phyloP scores from a whole-genome alignment of 2,329 filamentous ascomycete species.

The Hypoxylon sp. region DNA sequence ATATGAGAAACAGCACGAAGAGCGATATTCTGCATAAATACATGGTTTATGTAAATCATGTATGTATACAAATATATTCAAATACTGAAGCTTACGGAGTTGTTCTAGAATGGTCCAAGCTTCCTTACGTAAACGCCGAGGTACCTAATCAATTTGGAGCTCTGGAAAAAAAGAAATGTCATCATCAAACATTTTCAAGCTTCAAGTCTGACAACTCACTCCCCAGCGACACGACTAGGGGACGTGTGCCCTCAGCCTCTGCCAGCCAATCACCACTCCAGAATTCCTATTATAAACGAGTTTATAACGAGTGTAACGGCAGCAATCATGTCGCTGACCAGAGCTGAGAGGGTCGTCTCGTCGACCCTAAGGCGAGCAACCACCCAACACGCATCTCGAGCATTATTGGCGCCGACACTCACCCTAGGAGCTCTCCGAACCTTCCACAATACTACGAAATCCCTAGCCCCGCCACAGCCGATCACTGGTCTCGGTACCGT shows the following conservation, averaged over 20 bases:
- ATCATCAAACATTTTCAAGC: slow-evolving; percentile 19
- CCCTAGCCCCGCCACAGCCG: slow-evolving; percentile 37
- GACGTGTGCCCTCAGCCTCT: slow-evolving; percentile 15
- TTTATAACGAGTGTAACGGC: slow-evolving; percentile 8
- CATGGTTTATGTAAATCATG: neutral
- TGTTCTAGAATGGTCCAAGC: slow-evolving; percentile 1
- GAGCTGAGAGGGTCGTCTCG: slow-evolving; percentile 47
- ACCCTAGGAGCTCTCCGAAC: slow-evolving; percentile 35
- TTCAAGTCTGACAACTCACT: no score
- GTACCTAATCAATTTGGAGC: neutral
- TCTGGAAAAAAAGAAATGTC: slow-evolving; percentile 26
- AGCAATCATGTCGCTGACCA: slow-evolving; percentile 49
- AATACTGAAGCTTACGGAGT: neutral
- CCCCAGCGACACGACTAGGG: slow-evolving; percentile 6
- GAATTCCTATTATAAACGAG: neutral
- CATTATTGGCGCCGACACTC: slow-evolving; percentile 36
- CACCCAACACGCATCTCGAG: slow-evolving; percentile 25
- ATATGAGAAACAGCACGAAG: no score
- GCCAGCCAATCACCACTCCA: slow-evolving; percentile 4
- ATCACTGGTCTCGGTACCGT: slow-evolving; percentile 56
- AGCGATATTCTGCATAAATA: neutral
- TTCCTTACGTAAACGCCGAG: slow-evolving; percentile 6
- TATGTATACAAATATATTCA: neutral
- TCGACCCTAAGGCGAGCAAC: slow-evolving; percentile 45
- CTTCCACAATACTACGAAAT: slow-evolving; percentile 46